Percentiles rank a stretch among this genome's conserved stretches.
phyloP scores from a whole-genome alignment of 179 eudicot genomes.

The Spergularia azorica region DNA sequence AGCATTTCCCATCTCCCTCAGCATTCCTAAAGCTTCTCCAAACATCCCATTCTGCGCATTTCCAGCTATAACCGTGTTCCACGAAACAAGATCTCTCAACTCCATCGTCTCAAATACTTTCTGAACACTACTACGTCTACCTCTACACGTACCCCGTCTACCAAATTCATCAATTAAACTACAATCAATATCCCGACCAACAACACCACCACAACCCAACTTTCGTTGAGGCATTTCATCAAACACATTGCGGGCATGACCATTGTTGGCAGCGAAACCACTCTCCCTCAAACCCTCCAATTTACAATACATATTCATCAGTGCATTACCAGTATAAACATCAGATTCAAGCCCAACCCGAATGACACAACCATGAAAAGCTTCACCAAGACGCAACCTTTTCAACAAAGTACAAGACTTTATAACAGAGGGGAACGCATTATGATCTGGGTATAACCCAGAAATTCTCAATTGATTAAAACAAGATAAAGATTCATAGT shows the following conservation, averaged over 20 bases:
- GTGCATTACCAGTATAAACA: constrained; percentile 70
- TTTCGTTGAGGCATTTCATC: constrained; percentile 45
- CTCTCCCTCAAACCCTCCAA: constrained; percentile 33
- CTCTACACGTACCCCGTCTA: constrained; percentile 4
- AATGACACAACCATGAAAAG: constrained; percentile 58
- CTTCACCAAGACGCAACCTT: constrained; percentile 61
- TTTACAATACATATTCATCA: constrained; percentile 82
- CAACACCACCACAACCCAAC: constrained; percentile 17
- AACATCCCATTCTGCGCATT: constrained; percentile 69
- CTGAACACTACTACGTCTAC: constrained; percentile 40
- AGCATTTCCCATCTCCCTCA: constrained; percentile 57
- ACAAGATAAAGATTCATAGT: constrained; percentile 42
- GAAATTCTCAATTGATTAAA: constrained; percentile 52
- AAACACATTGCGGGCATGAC: constrained; percentile 33
- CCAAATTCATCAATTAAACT: constrained; percentile 14
- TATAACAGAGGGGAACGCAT: constrained; percentile 72
- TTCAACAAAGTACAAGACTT: constrained; percentile 64
- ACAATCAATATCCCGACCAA: constrained; percentile 12
- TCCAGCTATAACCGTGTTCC: constrained; percentile 84
- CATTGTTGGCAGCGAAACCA: neutral
- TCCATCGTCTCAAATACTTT: constrained; percentile 80
- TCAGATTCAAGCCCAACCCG: constrained; percentile 63
- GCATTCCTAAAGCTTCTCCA: constrained; percentile 59
- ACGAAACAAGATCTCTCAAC: constrained; percentile 70
- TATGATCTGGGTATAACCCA: constrained; percentile 68